Conservation (phyloP, 306 rosid genomes). For the Ormosia emarginata region DNA sequence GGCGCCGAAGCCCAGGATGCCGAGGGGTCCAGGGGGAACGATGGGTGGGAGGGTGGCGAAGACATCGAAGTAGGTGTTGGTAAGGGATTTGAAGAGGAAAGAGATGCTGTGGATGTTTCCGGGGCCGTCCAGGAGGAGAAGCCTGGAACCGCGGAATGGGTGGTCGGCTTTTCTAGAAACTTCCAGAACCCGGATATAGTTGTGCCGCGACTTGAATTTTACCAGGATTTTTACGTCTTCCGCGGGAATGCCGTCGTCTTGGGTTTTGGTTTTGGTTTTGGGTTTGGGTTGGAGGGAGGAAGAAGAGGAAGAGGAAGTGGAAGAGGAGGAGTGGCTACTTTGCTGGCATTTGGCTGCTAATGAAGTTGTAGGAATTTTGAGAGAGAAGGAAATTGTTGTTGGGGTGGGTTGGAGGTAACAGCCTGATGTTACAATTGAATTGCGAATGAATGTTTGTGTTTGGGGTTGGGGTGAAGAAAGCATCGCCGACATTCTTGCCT, state of each 20-base stretch:
- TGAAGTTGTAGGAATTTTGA: neutral
- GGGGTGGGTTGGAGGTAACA: neutral
- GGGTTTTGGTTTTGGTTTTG: slow-evolving; percentile 25
- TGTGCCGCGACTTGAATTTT: slow-evolving; percentile 74
- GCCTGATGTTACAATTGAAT: slow-evolving; percentile 3
- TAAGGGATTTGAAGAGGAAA: slow-evolving; percentile 56
- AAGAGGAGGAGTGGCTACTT: slow-evolving; percentile 15
- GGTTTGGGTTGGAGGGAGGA: too few species aligned
- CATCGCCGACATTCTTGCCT: slow-evolving; percentile 24
- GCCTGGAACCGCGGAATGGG: slow-evolving; percentile 84
- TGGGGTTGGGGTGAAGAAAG: slow-evolving; percentile 32
- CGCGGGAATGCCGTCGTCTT: slow-evolving; percentile 61
- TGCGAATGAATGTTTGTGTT: slow-evolving; percentile 23
- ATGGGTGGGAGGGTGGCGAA: slow-evolving; percentile 81
- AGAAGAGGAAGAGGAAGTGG: neutral
- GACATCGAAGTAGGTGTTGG: slow-evolving; percentile 79
- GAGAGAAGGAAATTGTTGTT: slow-evolving; percentile 6
- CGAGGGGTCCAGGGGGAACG: slow-evolving; percentile 75
- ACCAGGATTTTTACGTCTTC: slow-evolving; percentile 62
- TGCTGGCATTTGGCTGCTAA: slow-evolving; percentile 37
- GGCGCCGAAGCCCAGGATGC: slow-evolving; percentile 81
- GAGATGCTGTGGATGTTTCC: slow-evolving; percentile 96
- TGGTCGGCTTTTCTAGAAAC: slow-evolving; percentile 75
- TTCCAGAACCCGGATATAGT: slow-evolving; percentile 77
- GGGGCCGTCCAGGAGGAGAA: slow-evolving; percentile 84